Base-by-base conservation (phyloP, 176 grass and related monocot genomes). In the Musa acuminata region DNA sequence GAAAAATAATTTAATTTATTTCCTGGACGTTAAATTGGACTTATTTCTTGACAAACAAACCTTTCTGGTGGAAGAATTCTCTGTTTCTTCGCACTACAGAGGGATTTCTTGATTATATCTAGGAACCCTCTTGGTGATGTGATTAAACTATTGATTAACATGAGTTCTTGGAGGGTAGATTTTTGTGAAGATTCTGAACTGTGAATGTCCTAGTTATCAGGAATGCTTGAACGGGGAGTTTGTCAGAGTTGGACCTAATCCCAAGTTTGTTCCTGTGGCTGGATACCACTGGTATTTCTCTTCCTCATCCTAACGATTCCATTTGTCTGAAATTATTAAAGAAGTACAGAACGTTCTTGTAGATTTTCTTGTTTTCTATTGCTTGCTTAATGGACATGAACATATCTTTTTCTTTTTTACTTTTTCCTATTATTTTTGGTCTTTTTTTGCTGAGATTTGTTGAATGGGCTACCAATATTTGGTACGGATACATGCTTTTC, bases 201-300 rank as follows among this genome's bases (percentile, higher is more conserved):
- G 9, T 80, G 8, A 49, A 29, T 21, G 21, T 21, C 20, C 8
- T 67, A 54, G 14, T 80, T 66, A 35, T 12, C 82, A 97, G 94
- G 83, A 92, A 72, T 97, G 94, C 55, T 93, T 97, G 90, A 93
- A 93, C 74, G 94, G 94, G 21, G 94, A 97, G 75, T 97, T 97
- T 88, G 93, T 97, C 62, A 87, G 89, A 62, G 90, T 97, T 20
- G 93, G 90, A 25, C 87, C 93, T 10, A 97, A 97, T 67, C 92
- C 92, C 5, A 97, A 97, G 80, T 97, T 93, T 78, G 82, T 62
- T 53, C 94, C 94, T 52, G 83, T 93, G 25, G 94, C 94, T 11
- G 90, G 90, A 9, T 91, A 92, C 76, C 94, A 97, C 66, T 97
- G 92, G 92, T 96, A 91, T 54, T 69, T 68, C 22, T 53, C 64